Evolutionary conservation across 192 early-diverging fungal genomes (phyloP), one percentile per base, ranked within the genome.

Genomic region (Podila minutissima): DNA sequence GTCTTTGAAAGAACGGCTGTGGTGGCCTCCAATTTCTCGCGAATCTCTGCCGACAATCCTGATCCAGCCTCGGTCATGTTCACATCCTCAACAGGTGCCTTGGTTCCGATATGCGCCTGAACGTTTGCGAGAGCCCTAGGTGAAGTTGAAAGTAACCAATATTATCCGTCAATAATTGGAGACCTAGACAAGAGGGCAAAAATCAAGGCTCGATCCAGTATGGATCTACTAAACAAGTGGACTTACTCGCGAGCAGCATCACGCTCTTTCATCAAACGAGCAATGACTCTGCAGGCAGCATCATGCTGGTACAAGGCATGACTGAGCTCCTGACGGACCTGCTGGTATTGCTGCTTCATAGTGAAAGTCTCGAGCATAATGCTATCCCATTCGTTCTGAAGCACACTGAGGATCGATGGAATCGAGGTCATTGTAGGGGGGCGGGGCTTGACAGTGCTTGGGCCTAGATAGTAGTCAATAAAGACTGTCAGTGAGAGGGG

Each of bases 361-460:
- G 91, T 91, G 78, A 93, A 95, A 3, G 97, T 94, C 86, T 99
- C 98, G 29, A 99, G 87, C 87, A 98, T 96, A 19, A 95, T 84
- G n/a, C 94, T 87, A 72, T 99, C 98, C 94, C 95, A 99, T 78
- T 99, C 98, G 79, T 95, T 95, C 75, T 99, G 98, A 46, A 99
- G 90, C 3, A 92, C 87, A 12, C 91, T 86, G 19, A 99, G 88
- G 24, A 98, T 86, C 31, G 95, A 91, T 15, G 98, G 98, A 41
- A 99, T 91, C 22, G 97, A 98, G 35, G 95, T 97, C 71, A 94
- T 84, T 12, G 93, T 91, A 28, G 98, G 96, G 38, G 95, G 95
- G 22, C 95, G 92, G 26, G 98, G 98, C 64, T 90, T 92, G 35
- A 96, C 91, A 1, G 89, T 87, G 69, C 89, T 86, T 28, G 89